A percentile compares a stretch with the other conserved stretches of the same genome.
phyloP scores from a whole-genome alignment of 805 yeast species.

The Lachancea dasiensis region DNA sequence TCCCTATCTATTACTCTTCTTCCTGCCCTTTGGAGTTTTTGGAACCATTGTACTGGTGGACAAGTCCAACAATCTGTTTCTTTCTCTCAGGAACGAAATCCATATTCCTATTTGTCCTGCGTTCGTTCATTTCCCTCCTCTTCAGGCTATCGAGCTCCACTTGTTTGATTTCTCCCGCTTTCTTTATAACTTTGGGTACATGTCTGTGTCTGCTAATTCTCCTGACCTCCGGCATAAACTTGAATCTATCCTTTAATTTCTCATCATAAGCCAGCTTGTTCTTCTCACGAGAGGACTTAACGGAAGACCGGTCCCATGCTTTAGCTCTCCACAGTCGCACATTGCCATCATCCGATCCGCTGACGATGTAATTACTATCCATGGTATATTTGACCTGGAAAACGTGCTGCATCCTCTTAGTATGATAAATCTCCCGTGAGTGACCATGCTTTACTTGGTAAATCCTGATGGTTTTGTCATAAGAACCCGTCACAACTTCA shows the following conservation, averaged over 20 bases:
- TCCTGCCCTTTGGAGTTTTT: slow-evolving; percentile 14
- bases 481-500: slow-evolving; percentile 90
- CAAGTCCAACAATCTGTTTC: slow-evolving; percentile 81
- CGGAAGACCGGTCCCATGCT: slow-evolving; percentile 78
- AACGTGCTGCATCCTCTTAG: slow-evolving; percentile 95
- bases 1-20: background rate
- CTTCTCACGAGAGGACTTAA: slow-evolving; percentile 75
- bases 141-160: slow-evolving; percentile 67
- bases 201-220: slow-evolving; percentile 91
- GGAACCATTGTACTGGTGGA: slow-evolving; percentile 47
- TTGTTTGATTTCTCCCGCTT: slow-evolving; percentile 80
- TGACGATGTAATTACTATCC: slow-evolving; percentile 80
- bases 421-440: slow-evolving; percentile 91
- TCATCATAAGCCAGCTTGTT: slow-evolving; percentile 83
- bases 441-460: slow-evolving; percentile 77
- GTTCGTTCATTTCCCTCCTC: slow-evolving; percentile 75
- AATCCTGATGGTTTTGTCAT: slow-evolving; percentile 87
- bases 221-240: slow-evolving; percentile 93
- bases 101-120: slow-evolving; percentile 64
- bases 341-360: slow-evolving; percentile 96
- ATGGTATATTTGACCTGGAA: slow-evolving; percentile 78
- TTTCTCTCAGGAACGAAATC: slow-evolving; percentile 67
- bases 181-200: slow-evolving; percentile 79
- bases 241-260: slow-evolving; percentile 85
- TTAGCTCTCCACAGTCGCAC: slow-evolving; percentile 87